Base-by-base conservation (phyloP, 768 basidiomycete genomes). In the Tulasnella sp. region DNA sequence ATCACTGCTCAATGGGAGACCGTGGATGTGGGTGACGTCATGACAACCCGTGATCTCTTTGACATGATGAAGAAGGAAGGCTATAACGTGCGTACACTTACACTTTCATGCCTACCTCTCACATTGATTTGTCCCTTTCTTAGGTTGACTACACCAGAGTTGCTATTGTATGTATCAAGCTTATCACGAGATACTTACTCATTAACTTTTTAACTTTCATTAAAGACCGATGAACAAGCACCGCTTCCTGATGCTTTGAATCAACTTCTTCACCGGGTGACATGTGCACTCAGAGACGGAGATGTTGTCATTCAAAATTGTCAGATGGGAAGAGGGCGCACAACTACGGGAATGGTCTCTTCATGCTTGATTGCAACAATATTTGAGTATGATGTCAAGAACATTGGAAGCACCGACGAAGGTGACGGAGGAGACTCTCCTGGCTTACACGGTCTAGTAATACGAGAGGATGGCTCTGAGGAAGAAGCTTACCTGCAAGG, bases 1-100 rank as follows among this genome's bases (percentile, higher is more conserved):
- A 85, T 99, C 57, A 81, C 95, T 32, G 92, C 95, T 1, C 79
- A 91, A 42, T 99, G 92, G 93, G 92, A 96, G 66, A 79, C 77
- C 2, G 81, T 93, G 2, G 69, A 73, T 1, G 80, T 84, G 53
- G 71, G 72, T 22, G 88, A 92, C 39, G 86, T 92, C 55, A 76
- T 91, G 72, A 93, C 90, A 0, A 87, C 90, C 3, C 67, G 81
- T 58, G 86, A 89, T 53, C 83, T 84, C 1, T 87, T 86, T 59
- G 67, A 81, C 48, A 67, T 77, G n/a, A 78, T 89, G 63, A 71
- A 68, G 13, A 72, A 72, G 53, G 85, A 91, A 55, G 88, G 88
- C 0, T 89, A 79, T 60, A 77, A 75, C 65, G 87, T 84, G 37
- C 15, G 70, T 61, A 19, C 33, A 28, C 25, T 24, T 20, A 22